Conservation (phyloP, 2,329 filamentous ascomycete species). For the Rutstroemia sp. region DNA sequence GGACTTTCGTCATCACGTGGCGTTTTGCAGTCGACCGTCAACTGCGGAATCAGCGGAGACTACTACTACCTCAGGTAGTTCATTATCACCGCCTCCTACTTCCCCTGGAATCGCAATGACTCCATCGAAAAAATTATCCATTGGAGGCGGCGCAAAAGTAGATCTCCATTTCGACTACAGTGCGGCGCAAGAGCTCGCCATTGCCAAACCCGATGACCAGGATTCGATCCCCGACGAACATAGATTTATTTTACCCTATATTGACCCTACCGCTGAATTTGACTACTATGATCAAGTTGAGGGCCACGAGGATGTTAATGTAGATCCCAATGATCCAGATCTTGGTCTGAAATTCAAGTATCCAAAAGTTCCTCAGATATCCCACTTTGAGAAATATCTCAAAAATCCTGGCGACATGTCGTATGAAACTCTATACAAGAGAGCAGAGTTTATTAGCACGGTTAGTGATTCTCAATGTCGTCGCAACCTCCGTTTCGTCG, state of each 20-base stretch:
- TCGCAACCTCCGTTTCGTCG: background rate
- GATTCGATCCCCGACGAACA: background rate
- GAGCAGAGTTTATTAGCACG: conserved; percentile 13
- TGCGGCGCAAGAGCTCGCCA: conserved; percentile 8
- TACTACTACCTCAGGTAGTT: conserved; percentile 16
- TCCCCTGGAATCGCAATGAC: conserved; percentile 2
- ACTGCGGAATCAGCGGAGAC: conserved; percentile 15
- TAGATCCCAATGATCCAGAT: conserved; percentile 7
- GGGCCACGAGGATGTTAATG: conserved; percentile 8
- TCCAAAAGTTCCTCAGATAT: conserved; percentile 20
- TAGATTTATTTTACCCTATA: conserved; percentile 13
- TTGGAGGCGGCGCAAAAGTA: conserved; percentile 6
- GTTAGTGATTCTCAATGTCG: background rate
- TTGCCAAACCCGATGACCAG: conserved; percentile 5
- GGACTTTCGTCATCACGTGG: conserved; percentile 27
- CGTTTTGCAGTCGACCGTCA: conserved; percentile 17
- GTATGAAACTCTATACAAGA: conserved; percentile 23
- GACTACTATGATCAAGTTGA: conserved; percentile 22
- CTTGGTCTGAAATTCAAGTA: conserved; percentile 14
- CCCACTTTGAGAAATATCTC: conserved; percentile 23
- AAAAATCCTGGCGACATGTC: conserved; percentile 18
- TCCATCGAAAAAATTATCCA: conserved; percentile 4
- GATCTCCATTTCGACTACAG: conserved; percentile 8
- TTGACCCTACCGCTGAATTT: conserved; percentile 13
- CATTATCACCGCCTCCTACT: conserved; percentile 17